Evolutionary conservation across 176 grass and related monocot species (phyloP), one percentile per base, ranked within the genome.

Genomic region (Oropetium thomaeum): DNA sequence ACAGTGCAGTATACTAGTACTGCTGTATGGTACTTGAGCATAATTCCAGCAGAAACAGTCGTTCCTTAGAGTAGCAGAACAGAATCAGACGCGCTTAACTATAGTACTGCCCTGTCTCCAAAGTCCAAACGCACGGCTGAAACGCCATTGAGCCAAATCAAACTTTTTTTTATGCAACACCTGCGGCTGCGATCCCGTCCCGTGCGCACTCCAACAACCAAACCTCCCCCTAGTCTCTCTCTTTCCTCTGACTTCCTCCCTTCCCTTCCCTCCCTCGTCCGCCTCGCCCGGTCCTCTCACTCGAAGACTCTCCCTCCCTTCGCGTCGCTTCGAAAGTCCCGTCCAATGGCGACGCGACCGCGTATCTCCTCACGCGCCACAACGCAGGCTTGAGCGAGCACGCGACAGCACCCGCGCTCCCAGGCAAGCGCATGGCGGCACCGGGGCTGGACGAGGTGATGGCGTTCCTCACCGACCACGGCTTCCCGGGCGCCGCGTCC

Each of bases 391-490:
- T 79, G 74, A 81, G 62, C 40, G 62, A 52, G 49, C n/a, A 33
- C 29, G 55, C 39, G 0, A 47, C 16, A 23, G 14, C 16, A 1
- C 34, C 35, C 70, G n/a, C 20, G 22, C 62, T 55, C 15, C 58
- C 30, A 35, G 62, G 8, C 30, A 35, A 55, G 8, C 42, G 13
- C 85, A 98, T 98, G 95, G 92, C 87, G 43, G 76, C 87, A 38
- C 92, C 85, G 59, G 82, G 87, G 13, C 42, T 95, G 62, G 83
- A 99, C 73, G 89, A 96, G 71, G 82, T 96, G 51, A 86, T 99
- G 82, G 96, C 87, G 33, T 99, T 99, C 92, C 82, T 99, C 58
- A 88, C 79, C 43, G 89, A 83, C 69, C 84, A 87, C 58, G 89
- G 92, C 69, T 99, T 95, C 83, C 68, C 84, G 39, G 70, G 82